Evolutionary conservation across 1,284 basidiomycete genomes (phyloP).

Genomic region (Papiliotrema flavescens): DNA sequence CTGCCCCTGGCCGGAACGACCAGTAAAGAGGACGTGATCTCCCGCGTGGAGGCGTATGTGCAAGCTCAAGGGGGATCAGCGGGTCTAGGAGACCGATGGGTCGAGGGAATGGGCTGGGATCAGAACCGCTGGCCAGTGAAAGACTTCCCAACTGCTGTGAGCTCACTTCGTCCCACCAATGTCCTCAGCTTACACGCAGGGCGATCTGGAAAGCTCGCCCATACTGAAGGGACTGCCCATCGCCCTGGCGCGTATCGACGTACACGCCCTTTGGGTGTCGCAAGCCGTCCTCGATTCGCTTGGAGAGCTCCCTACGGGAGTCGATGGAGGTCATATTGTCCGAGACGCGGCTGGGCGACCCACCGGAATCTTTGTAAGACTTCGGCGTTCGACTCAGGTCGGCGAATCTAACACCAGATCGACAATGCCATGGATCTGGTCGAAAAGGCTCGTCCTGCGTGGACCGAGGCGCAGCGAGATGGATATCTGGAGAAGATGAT

Average conservation of each 20-base stretch:
- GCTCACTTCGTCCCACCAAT: slow-evolving; percentile 19
- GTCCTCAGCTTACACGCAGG: slow-evolving; percentile 44
- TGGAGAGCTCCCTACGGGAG: slow-evolving; percentile 52
- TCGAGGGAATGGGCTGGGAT: slow-evolving; percentile 88
- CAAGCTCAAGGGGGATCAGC: slow-evolving; percentile 29
- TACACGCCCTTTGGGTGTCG: slow-evolving; percentile 82
- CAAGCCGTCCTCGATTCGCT: slow-evolving; percentile 60
- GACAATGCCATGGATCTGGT: slow-evolving; percentile 46
- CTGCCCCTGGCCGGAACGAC: slow-evolving; percentile 61
- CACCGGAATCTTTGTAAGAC: slow-evolving; percentile 58
- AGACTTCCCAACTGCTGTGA: slow-evolving; percentile 73
- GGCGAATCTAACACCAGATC: slow-evolving; percentile 55
- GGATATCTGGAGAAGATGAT: slow-evolving; percentile 64
- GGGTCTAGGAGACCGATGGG: slow-evolving; percentile 54
- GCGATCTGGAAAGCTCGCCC: slow-evolving; percentile 62
- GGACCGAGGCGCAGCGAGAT: slow-evolving; percentile 59
- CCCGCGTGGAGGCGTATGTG: slow-evolving; percentile 63
- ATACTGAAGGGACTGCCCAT: slow-evolving; percentile 65
- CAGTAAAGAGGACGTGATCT: slow-evolving; percentile 60
- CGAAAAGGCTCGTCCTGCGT: slow-evolving; percentile 56
- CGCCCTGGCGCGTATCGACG: slow-evolving; percentile 69
- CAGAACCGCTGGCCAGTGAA: slow-evolving; percentile 64
- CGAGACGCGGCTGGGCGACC: slow-evolving; percentile 62
- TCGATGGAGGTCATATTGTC: slow-evolving; percentile 73
- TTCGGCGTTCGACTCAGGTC: neutral